Base-by-base conservation (phyloP, 805 yeast species). In the Myxozyma nipponensis region DNA sequence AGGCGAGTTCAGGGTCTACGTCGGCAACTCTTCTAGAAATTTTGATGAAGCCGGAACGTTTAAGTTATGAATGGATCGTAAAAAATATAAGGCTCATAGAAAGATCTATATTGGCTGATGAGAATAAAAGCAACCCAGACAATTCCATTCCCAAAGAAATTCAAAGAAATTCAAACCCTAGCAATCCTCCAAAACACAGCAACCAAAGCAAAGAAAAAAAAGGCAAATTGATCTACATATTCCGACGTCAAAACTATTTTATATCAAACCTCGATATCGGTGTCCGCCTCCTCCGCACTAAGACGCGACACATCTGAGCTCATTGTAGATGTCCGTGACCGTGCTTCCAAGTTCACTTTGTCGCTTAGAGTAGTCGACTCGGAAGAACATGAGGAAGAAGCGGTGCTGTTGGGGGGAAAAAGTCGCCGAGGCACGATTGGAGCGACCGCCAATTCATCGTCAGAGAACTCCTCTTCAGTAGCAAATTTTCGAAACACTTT, bases 1-100 rank as follows among this genome's bases (percentile, higher is more conserved):
- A 7, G 85, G 84, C 1, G 69, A 72, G 2, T 81, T 78, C 65
- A 73, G 71, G 51, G 65, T 80, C 7, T 78, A 72, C 53, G 70
- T 79, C 36, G 77, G 82, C 1, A 45, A 19, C 18, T 50, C 56
- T 39, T 50, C 56, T 25, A 48, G 57, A 17, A 39, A 39, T 22
- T 23, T 32, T 5, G 21, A 18, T 5, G 21, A 28, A 19, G 47
- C 49, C 3, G 51, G 50, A 7, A 42, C 37, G 7, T 46, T 50
- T 21, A 41, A 36, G 28, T 21, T 50, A 24, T 43, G 28, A 35
- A 21, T 7, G n/a, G 13, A 13, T 13, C 7, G 32, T 28, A 28
- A 28, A 9, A 28, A 13, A 9, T 9, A 13, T 28, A 28, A 13
- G 7, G 13, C 32, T 28, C 13, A 28, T 28, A 13, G n/a, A n/a